phyloP scores from a whole-genome alignment of 129 eudicot genomes.

The Flaveria ramosissima region DNA sequence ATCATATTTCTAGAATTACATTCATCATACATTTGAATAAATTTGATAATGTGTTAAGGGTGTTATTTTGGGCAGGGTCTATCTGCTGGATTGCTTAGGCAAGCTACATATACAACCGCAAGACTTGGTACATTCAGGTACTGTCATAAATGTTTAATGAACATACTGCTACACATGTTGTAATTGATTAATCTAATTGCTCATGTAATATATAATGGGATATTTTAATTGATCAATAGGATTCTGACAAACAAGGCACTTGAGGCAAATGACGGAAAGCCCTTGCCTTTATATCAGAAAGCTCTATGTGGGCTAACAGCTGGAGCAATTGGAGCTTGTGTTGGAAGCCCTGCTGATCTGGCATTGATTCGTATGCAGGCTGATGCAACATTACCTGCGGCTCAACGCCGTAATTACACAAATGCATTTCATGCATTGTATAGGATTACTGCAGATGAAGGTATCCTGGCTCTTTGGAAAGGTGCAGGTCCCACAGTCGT shows the following conservation, averaged over 20 bases:
- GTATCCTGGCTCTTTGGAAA: constrained; percentile 79
- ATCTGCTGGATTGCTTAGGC: constrained; percentile 95
- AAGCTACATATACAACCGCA: constrained; percentile 96
- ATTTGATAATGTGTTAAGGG: neutral
- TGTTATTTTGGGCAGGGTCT: constrained; percentile 61
- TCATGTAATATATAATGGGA: neutral
- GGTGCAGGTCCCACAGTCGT: constrained; percentile 94
- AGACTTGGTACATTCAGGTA: constrained; percentile 86
- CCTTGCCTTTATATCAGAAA: constrained; percentile 84
- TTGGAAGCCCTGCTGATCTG: constrained; percentile 91
- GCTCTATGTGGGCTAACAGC: constrained; percentile 94
- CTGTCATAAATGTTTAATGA: neutral
- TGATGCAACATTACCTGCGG: constrained; percentile 82
- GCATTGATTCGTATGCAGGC: constrained; percentile 98
- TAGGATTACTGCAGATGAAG: constrained; percentile 81
- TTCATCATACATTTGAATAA: neutral
- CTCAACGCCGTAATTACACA: constrained; percentile 82
- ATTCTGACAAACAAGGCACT: constrained; percentile 82
- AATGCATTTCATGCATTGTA: constrained; percentile 89
- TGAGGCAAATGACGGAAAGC: constrained; percentile 92
- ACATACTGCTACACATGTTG: neutral
- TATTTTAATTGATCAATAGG: constrained; percentile 32
- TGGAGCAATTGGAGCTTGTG: constrained; percentile 88
- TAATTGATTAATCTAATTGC: neutral
- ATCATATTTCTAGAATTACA: neutral